Conservation (phyloP, 2,329 filamentous ascomycete genomes). For the Claviceps africana region DNA sequence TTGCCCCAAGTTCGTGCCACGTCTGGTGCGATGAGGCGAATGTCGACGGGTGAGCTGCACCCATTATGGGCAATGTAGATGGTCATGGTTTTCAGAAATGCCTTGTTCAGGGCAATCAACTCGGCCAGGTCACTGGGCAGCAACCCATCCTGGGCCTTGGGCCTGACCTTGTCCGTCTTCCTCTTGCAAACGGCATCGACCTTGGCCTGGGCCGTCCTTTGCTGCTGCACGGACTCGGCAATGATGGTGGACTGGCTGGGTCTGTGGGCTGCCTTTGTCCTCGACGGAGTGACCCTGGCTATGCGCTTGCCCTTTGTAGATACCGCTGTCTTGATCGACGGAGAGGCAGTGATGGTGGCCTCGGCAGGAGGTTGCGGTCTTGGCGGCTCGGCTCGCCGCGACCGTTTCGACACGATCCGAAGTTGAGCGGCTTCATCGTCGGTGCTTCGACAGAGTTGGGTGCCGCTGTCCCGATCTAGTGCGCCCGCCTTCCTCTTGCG, state of each 20-base stretch:
- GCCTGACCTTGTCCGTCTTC: constrained; percentile 18
- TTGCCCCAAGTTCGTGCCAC: constrained; percentile 61
- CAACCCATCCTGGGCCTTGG: constrained; percentile 9
- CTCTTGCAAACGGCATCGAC: constrained; percentile 21
- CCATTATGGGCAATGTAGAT: constrained; percentile 60
- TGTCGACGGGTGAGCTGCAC: constrained; percentile 45
- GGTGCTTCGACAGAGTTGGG: constrained; percentile 15
- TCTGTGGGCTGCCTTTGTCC: constrained; percentile 16
- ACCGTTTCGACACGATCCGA: constrained; percentile 2
- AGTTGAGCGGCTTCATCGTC: constrained; percentile 14
- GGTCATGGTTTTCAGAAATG: constrained; percentile 54
- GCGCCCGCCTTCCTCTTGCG: constrained; percentile 26
- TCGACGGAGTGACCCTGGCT: constrained; percentile 16
- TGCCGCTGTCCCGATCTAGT: constrained; percentile 13
- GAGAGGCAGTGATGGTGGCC: background rate
- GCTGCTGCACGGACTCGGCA: constrained; percentile 16
- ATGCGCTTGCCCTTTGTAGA: constrained; percentile 17
- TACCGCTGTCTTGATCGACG: background rate
- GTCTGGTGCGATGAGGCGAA: constrained; percentile 45
- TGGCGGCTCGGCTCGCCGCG: constrained; percentile 12
- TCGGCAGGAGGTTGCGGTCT: background rate
- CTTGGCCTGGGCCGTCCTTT: constrained; percentile 18
- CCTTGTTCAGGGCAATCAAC: constrained; percentile 48
- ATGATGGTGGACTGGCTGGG: constrained; percentile 19
- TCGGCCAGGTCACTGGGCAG: constrained; percentile 42